A percentile compares a stretch with the other conserved stretches of the same genome.
These are phyloP conservation scores for Pleurotus tuoliensis DNA, from an alignment of 768 basidiomycete genomes.

Conservation along the genomic window DNA sequence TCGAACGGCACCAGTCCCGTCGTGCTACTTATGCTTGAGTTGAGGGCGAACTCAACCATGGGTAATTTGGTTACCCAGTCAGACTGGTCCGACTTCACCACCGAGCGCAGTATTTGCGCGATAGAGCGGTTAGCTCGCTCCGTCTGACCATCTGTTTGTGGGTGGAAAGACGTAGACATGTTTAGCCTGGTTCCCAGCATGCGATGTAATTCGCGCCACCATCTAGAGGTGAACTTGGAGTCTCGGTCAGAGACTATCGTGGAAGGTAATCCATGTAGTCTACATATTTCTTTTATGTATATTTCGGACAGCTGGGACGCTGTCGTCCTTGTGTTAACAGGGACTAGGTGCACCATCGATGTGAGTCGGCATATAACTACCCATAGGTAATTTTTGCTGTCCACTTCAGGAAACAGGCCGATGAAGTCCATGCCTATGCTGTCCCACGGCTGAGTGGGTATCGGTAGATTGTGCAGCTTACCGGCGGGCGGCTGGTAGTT, in stretches of 20 bases:
- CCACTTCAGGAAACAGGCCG: not conserved
- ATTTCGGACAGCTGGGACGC: constrained; percentile 26
- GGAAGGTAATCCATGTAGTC: constrained; percentile 24
- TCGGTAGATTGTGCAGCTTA: constrained; percentile 23
- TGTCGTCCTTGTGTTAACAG: constrained; percentile 17
- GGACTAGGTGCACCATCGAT: constrained; percentile 11
- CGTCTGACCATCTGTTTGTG: constrained; percentile 16
- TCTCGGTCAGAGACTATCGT: constrained; percentile 29
- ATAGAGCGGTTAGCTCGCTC: constrained; percentile 24
- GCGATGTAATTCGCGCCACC: constrained; percentile 25
- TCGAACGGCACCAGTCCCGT: no score
- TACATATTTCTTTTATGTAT: constrained; percentile 22
- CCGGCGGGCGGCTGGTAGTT: constrained; percentile 18
- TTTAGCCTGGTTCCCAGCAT: constrained; percentile 24
- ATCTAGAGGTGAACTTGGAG: constrained; percentile 30
- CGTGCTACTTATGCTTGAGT: constrained; percentile 17
- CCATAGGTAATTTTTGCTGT: constrained; percentile 24
- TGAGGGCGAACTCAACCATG: constrained; percentile 29
- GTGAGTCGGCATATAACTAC: constrained; percentile 26
- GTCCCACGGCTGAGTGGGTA: constrained; percentile 28
- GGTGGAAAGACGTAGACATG: constrained; percentile 28
- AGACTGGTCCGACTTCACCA: constrained; percentile 21
- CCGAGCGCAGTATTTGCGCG: constrained; percentile 24
- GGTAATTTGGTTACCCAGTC: constrained; percentile 23
- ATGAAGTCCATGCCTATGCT: constrained; percentile 3